These are phyloP conservation scores for Carnegiea gigantea DNA, from an alignment of 179 eudicot species.

Conservation along the genomic window DNA sequence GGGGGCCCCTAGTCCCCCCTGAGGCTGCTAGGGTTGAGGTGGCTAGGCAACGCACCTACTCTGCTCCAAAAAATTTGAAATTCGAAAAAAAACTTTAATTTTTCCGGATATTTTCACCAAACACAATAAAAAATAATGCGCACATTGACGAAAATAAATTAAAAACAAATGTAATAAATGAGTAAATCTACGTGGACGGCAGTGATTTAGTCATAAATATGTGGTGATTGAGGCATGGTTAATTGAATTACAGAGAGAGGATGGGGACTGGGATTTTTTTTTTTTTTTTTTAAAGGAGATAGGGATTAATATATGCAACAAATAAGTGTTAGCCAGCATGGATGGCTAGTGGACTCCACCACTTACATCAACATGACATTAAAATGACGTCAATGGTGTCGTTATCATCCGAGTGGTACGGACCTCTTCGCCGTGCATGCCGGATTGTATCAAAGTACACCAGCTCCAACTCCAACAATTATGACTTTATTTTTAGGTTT, in stretches of 20 bases:
- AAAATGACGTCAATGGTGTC: background rate
- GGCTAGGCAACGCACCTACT: background rate
- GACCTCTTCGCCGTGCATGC: constrained; percentile 7
- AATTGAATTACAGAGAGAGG: background rate
- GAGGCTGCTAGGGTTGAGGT: too few relatives aligned
- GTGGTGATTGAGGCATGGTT: background rate
- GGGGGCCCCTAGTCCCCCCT: too few relatives aligned
- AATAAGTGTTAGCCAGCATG: background rate
- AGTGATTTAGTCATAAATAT: background rate
- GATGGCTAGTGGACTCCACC: background rate
- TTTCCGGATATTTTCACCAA: background rate
- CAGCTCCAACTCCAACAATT: background rate
- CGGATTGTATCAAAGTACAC: background rate
- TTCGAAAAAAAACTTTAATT: background rate
- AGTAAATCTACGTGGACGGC: background rate
- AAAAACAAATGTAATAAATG: background rate
- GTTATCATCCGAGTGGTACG: background rate
- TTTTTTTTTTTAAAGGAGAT: too few relatives aligned
- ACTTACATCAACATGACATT: background rate
- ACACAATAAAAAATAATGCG: background rate
- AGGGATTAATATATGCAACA: background rate
- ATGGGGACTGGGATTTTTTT: background rate
- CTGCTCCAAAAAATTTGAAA: background rate
- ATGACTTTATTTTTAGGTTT: too few relatives aligned
- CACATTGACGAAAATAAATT: background rate